Conservation (phyloP, 202 grass and related monocot genomes). For the Elaeis oleifera region DNA sequence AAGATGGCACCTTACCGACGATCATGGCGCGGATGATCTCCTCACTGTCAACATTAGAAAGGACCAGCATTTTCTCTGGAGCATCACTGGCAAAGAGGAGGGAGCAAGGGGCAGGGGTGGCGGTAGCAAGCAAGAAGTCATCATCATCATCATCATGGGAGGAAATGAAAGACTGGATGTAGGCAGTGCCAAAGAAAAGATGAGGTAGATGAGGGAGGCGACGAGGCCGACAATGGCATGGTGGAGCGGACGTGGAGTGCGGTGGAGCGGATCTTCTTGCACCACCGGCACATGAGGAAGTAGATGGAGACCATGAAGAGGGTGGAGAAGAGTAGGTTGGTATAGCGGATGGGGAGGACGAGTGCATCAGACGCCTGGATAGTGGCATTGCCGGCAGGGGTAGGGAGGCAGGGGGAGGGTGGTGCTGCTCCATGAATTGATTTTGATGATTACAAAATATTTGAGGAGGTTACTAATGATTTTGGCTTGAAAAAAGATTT, state of each 20-base stretch:
- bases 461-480: no score
- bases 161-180: conserved; percentile 1
- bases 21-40: conserved; percentile 4
- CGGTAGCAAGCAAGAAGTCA: conserved; percentile 5
- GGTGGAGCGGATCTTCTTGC: conserved; percentile 2
- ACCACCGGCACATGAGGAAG: conserved; percentile 11
- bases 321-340: conserved; percentile 11
- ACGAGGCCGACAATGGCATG: conserved; percentile 7
- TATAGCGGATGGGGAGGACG: conserved; percentile 7
- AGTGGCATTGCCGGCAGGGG: no score
- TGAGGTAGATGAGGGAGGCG: conserved; percentile 16
- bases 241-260: conserved; percentile 1
- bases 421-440: no score
- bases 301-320: conserved; percentile 6
- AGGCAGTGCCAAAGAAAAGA: conserved; percentile 11
- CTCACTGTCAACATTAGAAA: not conserved
- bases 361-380: conserved; percentile 14
- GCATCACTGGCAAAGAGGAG: not conserved
- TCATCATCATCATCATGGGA: not conserved
- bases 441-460: no score
- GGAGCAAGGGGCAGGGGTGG: not conserved
- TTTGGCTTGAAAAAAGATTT: no score
- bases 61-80: not conserved
- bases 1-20: conserved; percentile 1
- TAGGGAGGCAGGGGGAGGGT: not conserved